phyloP scores from a whole-genome alignment of 495 filamentous ascomycete species.

The Hyaloscypha bicolor region DNA sequence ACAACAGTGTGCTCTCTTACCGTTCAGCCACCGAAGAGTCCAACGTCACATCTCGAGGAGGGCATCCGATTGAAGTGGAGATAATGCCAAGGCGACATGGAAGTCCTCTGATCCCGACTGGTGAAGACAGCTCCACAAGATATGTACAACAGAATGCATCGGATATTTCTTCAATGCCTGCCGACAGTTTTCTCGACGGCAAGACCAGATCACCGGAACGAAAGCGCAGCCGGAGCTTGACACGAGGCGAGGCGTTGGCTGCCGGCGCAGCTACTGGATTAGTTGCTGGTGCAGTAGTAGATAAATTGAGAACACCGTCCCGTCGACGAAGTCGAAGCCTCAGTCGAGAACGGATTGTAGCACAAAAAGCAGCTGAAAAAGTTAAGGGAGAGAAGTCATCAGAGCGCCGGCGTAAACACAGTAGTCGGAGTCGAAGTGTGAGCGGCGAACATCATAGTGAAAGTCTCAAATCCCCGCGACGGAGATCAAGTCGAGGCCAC shows the following conservation, averaged over 20 bases:
- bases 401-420: slow-evolving; percentile 39
- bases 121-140: slow-evolving; percentile 37
- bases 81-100: slow-evolving; percentile 63
- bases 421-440: slow-evolving; percentile 61
- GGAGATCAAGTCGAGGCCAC: slow-evolving; percentile 62
- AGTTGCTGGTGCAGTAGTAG: slow-evolving; percentile 47
- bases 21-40: slow-evolving; percentile 78
- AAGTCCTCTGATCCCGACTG: slow-evolving; percentile 54
- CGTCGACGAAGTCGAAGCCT: slow-evolving; percentile 70
- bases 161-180: slow-evolving; percentile 88
- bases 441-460: slow-evolving; percentile 65
- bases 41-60: slow-evolving; percentile 63
- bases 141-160: slow-evolving; percentile 64
- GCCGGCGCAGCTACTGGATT: slow-evolving; percentile 40
- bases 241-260: slow-evolving; percentile 39
- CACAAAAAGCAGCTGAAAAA: slow-evolving; percentile 72
- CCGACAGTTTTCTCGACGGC: slow-evolving; percentile 86
- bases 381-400: slow-evolving; percentile 45
- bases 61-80: slow-evolving; percentile 78
- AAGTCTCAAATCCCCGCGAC: slow-evolving; percentile 56
- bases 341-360: slow-evolving; percentile 69
- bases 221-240: slow-evolving; percentile 61
- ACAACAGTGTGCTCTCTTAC: slow-evolving; percentile 62
- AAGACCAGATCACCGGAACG: slow-evolving; percentile 48
- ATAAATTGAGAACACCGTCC: slow-evolving; percentile 65